Base-by-base conservation (phyloP, 495 filamentous ascomycete species). In the Hypoxylon lenormandii region DNA sequence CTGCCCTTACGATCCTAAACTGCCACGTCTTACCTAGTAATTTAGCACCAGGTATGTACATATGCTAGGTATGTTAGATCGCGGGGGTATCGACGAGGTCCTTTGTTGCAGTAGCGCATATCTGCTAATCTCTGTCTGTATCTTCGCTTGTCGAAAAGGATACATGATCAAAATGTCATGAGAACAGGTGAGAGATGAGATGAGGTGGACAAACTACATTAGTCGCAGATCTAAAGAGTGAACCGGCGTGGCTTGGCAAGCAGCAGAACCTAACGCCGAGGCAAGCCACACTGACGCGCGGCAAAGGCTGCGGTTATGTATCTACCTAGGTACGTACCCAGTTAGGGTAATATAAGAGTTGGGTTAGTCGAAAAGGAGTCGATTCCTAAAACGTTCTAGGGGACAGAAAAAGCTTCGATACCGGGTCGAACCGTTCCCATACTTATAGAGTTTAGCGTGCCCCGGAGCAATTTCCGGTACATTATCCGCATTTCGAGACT, bases 371-470 rank as follows among this genome's bases (percentile, higher is more conserved):
- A 42, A 13, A 13, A 10, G n/a, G 15, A 2, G 15, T 42, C 38
- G 38, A 42, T n/a, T 4, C 38, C 15, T 33, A 33, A 33, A 42
- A 42, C 38, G 38, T 15, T 0, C 12, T 16, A 42, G 15, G n/a
- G 4, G 38, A 42, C 1, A 8, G 12, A 15, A 42, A 42, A n/a
- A 13, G 38, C 38, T 3, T 21, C 42, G 42, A 45, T 19, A 21
- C 16, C 42, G 42, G 42, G 16, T 45, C 42, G n/a, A 45, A 45
- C 42, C 42, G 42, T 45, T 8, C 42, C 15, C 16, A 18, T 45
- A 45, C 42, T 10, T 19, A 45, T 18, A 16, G 7, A 45, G 16
- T 21, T 18, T 45, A 45, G 42, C 16, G 42, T 45, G 15, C 42
- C n/a, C n/a, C 42, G 42, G 42, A 45, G 16, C 1, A 45, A 19